A percentile compares a stretch with the other conserved stretches of the same genome.
These are phyloP conservation scores for Vaccinium corymbosum DNA, from an alignment of 148 eudicot genomes.

Conservation along the genomic window DNA sequence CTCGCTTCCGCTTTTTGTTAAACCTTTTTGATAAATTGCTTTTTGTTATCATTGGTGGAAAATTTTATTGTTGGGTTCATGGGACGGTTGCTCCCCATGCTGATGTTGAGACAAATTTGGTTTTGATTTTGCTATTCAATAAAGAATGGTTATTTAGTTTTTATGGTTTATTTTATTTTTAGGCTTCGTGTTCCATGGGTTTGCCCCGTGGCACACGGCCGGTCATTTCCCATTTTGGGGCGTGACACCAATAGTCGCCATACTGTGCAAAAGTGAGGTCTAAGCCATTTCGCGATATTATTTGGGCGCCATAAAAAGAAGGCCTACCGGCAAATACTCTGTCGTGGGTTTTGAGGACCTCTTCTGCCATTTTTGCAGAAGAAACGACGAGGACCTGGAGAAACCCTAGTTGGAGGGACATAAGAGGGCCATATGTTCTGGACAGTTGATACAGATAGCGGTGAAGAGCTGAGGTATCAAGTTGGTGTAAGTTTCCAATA, in stretches of 20 bases:
- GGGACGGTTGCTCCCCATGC: too few relatives aligned
- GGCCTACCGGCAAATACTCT: background rate
- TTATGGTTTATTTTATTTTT: too few relatives aligned
- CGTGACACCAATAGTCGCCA: constrained; percentile 2
- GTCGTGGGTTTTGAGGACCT: constrained; percentile 8
- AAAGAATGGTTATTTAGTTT: too few relatives aligned
- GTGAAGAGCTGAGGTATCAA: background rate
- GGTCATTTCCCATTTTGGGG: too few relatives aligned
- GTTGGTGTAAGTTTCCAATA: constrained; percentile 8
- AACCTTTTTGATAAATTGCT: too few relatives aligned
- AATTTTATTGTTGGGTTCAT: too few relatives aligned
- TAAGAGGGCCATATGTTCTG: constrained; percentile 4
- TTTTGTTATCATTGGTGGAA: too few relatives aligned
- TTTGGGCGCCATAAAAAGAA: background rate
- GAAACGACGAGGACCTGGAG: background rate
- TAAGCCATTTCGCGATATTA: background rate
- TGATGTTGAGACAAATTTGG: too few relatives aligned
- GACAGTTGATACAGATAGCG: background rate
- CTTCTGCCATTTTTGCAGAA: constrained; percentile 1
- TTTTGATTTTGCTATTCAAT: too few relatives aligned
- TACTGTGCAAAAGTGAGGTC: background rate
- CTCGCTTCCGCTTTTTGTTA: too few relatives aligned
- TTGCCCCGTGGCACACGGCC: too few relatives aligned
- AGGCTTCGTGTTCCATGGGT: too few relatives aligned
- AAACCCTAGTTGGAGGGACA: background rate